Evolutionary conservation across 768 basidiomycete genomes (phyloP).

Genomic region (Trametes villosa): DNA sequence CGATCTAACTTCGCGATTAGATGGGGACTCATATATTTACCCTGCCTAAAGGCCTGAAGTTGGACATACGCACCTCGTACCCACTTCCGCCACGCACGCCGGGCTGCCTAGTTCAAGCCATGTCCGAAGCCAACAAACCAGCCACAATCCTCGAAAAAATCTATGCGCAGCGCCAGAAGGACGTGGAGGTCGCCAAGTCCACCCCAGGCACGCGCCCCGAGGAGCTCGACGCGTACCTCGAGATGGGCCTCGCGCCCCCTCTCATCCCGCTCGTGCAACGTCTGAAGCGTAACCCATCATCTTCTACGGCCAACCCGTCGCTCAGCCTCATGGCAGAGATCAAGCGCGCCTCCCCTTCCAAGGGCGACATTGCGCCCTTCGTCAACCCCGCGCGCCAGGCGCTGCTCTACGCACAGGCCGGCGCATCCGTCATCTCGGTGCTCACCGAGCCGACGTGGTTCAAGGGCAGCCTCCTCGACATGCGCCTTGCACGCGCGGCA

Average conservation of each 20-base stretch:
- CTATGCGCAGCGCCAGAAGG: constrained; percentile 79
- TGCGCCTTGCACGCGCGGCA: constrained; percentile 87
- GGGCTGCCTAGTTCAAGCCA: no score
- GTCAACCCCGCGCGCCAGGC: constrained; percentile 89
- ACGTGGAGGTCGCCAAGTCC: constrained; percentile 74
- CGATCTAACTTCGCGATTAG: no score
- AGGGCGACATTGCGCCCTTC: constrained; percentile 85
- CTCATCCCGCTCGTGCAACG: constrained; percentile 75
- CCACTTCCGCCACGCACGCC: no score
- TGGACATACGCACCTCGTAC: no score
- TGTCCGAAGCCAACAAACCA: no score
- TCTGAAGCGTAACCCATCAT: constrained; percentile 49
- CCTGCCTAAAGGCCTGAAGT: no score
- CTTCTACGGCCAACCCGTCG: no score
- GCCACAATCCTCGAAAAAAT: constrained; percentile 90
- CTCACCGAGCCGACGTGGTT: constrained; percentile 99
- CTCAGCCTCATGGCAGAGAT: constrained; percentile 89
- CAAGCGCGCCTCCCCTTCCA: constrained; percentile 96
- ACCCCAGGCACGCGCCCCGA: constrained; percentile 75
- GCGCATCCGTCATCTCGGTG: constrained; percentile 94
- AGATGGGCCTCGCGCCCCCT: constrained; percentile 83
- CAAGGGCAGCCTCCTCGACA: constrained; percentile 90
- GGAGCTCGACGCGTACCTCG: constrained; percentile 79
- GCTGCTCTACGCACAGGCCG: constrained; percentile 87
- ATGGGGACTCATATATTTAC: no score